These are phyloP conservation scores for Ricinus communis DNA, from an alignment of 345 rosid species.

Conservation along the genomic window DNA sequence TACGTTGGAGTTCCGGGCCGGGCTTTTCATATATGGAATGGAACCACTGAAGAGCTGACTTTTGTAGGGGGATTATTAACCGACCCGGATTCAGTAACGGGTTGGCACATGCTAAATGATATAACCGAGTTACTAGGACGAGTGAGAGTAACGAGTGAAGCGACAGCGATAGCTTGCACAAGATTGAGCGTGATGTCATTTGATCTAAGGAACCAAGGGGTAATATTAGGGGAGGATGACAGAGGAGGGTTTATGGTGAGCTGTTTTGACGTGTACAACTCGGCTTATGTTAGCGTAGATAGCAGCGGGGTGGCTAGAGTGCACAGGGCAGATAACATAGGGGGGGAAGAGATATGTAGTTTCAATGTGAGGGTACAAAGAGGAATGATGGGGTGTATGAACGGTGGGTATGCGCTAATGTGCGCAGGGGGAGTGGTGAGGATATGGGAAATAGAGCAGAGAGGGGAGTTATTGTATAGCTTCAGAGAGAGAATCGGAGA, in stretches of 20 bases:
- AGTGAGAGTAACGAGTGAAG: conserved; percentile 50
- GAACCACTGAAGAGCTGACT: conserved; percentile 41
- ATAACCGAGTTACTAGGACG: conserved; percentile 64
- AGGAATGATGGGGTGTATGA: conserved; percentile 62
- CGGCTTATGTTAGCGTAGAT: conserved; percentile 58
- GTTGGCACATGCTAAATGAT: conserved; percentile 76
- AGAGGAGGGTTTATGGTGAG: conserved; percentile 49
- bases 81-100: conserved; percentile 64
- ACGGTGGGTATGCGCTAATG: conserved; percentile 58
- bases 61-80: conserved; percentile 63
- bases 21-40: conserved; percentile 79
- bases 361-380: conserved; percentile 39
- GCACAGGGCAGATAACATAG: conserved; percentile 43
- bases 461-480: conserved; percentile 37
- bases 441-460: conserved; percentile 55
- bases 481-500: conserved; percentile 56
- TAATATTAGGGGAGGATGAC: conserved; percentile 34
- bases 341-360: conserved; percentile 43
- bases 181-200: conserved; percentile 44
- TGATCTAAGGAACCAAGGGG: conserved; percentile 58
- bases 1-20: conserved; percentile 76
- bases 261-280: conserved; percentile 42
- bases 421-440: conserved; percentile 64
- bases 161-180: conserved; percentile 74
- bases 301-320: conserved; percentile 53